phyloP scores from a whole-genome alignment of 2,329 filamentous ascomycete genomes.

The Diaporthe sp. region DNA sequence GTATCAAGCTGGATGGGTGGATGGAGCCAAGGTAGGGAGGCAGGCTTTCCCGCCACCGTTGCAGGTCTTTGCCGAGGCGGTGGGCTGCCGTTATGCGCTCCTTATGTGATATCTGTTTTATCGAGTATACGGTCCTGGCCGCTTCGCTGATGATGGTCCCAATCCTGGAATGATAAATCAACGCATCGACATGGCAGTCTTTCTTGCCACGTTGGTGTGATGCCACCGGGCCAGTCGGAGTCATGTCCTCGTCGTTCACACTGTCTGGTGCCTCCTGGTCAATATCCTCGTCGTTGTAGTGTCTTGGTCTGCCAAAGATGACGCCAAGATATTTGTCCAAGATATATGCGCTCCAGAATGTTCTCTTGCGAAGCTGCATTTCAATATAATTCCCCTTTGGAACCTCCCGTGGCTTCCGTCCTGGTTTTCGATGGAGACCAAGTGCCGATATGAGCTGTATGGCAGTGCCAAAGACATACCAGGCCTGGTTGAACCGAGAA shows the following conservation, averaged over 20 bases:
- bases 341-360: slow-evolving; percentile 74
- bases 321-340: slow-evolving; percentile 75
- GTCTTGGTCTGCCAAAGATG: slow-evolving; percentile 72
- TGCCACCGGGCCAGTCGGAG: slow-evolving; percentile 51
- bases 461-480: slow-evolving; percentile 71
- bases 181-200: slow-evolving; percentile 32
- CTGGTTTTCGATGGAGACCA: slow-evolving; percentile 51
- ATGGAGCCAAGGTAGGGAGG: slow-evolving; percentile 60
- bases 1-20: slow-evolving; percentile 60
- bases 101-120: slow-evolving; percentile 51
- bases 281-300: slow-evolving; percentile 75
- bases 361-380: slow-evolving; percentile 67
- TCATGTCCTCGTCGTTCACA: slow-evolving; percentile 71
- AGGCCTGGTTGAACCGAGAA: slow-evolving; percentile 71
- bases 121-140: slow-evolving; percentile 52
- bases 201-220: slow-evolving; percentile 57
- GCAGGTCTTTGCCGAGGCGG: slow-evolving; percentile 57
- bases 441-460: slow-evolving; percentile 65
- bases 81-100: slow-evolving; percentile 51
- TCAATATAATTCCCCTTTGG: slow-evolving; percentile 57
- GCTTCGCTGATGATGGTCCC: slow-evolving; percentile 44
- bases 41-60: slow-evolving; percentile 55
- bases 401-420: slow-evolving; percentile 6
- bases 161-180: slow-evolving; percentile 41
- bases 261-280: slow-evolving; percentile 71